phyloP scores from a whole-genome alignment of 2,329 filamentous ascomycete species.

The Thielaviopsis cerberus region DNA sequence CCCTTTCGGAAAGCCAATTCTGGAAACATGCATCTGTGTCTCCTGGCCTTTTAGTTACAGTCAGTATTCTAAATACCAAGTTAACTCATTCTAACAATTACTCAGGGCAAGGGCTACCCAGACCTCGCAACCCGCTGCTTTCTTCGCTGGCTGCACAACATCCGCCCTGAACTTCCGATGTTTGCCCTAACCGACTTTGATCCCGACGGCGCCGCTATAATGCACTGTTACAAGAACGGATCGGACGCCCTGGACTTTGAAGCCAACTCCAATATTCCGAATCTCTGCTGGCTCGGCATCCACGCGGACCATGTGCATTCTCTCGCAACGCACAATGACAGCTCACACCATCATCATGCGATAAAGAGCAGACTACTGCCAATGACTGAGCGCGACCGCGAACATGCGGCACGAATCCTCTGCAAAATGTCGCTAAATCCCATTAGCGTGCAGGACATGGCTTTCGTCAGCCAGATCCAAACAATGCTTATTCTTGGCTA shows the following conservation, averaged over 20 bases:
- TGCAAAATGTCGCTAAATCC: conserved; percentile 20
- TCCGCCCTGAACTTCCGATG: conserved; percentile 34
- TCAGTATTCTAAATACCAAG: conserved; percentile 18
- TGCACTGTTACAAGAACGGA: conserved; percentile 54
- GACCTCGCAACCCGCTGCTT: conserved; percentile 54
- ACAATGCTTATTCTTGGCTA: conserved; percentile 53
- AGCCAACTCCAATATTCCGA: conserved; percentile 27
- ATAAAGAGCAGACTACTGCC: conserved; percentile 15
- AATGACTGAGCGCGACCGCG: conserved; percentile 39
- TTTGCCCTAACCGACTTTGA: conserved; percentile 56
- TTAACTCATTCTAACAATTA: background rate
- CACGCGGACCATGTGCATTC: conserved; percentile 24
- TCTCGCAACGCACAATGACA: background rate
- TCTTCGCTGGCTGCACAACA: conserved; percentile 32
- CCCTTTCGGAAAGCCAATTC: conserved; percentile 38
- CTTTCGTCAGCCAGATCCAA: conserved; percentile 41
- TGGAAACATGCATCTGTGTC: conserved; percentile 31
- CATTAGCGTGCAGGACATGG: conserved; percentile 17
- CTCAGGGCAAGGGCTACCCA: conserved; percentile 63
- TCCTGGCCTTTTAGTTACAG: conserved; percentile 50
- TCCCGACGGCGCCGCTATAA: conserved; percentile 55
- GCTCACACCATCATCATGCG: background rate
- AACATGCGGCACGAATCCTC: conserved; percentile 36
- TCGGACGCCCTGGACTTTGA: conserved; percentile 46
- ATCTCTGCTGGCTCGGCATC: conserved; percentile 47